Evolutionary conservation across 495 filamentous ascomycete species (phyloP), one percentile per base, ranked within the genome.

Genomic region (Aspergillus ellipticus): DNA sequence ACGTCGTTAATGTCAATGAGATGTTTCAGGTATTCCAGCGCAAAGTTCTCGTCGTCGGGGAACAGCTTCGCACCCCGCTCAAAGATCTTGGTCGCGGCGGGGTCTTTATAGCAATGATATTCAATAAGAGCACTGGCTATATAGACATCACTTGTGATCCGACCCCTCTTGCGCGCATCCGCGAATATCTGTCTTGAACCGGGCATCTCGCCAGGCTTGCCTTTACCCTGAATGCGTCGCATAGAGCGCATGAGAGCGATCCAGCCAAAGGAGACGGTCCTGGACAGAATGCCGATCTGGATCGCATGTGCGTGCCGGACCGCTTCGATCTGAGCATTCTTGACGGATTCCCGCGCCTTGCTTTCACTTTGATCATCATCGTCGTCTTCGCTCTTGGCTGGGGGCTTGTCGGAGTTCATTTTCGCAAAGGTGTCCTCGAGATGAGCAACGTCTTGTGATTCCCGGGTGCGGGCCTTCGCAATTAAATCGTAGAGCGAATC

Each of bases 21-120:
- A 74, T 96, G 92, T 73, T 96, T 97, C 64, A 97, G 74, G 64
- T 97, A 96, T 66, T 96, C 92, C 35, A 97, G 78, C 7, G 92
- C 87, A 71, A 96, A 97, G 49, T 83, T 77, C 65, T 95, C 93
- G 62, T 97, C 92, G 17, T 94, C 87, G 0, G 92, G 91, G 66
- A 96, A 97, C 2, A 98, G 77, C 61, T 89, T 93, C 45, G 92
- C 84, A 35, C 95, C 94, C 26, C 92, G 84, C 58, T 98, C 95
- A 66, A 96, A 97, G 52, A 98, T 97, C 71, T 90, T 96, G 28
- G 87, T 88, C 6, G 90, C 93, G 0, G 92, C 88, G 3, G 85
- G 82, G 55, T 97, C 94, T 62, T 96, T 92, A 69, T 98, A 98
- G 60, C 94, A 94, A 63, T 92, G 86, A 69, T 94, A 92, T 62